Evolutionary conservation across 2,329 filamentous ascomycete genomes (phyloP).

Genomic region (Camillea tinctor): DNA sequence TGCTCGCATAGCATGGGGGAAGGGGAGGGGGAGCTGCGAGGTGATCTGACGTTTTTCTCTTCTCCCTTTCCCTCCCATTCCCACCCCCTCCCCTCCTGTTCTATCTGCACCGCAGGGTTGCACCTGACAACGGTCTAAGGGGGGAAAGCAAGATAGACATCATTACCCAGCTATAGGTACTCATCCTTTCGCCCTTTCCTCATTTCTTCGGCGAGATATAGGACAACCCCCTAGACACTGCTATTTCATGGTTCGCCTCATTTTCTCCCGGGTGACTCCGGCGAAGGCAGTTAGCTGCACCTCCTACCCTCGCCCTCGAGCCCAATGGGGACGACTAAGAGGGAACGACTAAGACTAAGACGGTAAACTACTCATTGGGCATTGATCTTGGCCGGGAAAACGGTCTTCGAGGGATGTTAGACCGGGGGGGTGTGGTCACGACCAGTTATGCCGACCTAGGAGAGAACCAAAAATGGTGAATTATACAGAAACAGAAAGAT

Average conservation of each 20-base stretch:
- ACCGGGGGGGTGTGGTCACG: constrained; percentile 19
- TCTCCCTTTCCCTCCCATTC: background rate
- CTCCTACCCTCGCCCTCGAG: constrained; percentile 13
- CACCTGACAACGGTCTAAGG: constrained; percentile 12
- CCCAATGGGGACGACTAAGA: constrained; percentile 27
- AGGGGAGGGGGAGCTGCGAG: constrained; percentile 17
- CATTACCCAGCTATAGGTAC: constrained; percentile 5
- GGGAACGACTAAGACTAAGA: constrained; percentile 20
- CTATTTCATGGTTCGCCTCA: constrained; percentile 8
- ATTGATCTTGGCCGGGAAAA: constrained; percentile 28
- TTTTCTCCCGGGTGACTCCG: background rate
- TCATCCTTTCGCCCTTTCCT: background rate
- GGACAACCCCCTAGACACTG: constrained; percentile 2
- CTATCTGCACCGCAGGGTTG: constrained; percentile 20
- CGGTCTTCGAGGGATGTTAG: constrained; percentile 7
- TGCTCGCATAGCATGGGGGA: constrained; percentile 21
- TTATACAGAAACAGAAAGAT: too few species aligned
- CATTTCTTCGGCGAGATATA: background rate
- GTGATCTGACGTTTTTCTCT: constrained; percentile 20
- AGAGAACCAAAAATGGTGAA: background rate
- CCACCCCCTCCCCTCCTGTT: background rate
- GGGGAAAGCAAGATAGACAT: background rate
- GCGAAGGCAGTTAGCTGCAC: constrained; percentile 12
- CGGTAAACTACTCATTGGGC: constrained; percentile 26
- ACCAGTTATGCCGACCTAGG: constrained; percentile 20